phyloP scores from a whole-genome alignment of 805 yeast species.

The Tetrapisispora namnaoensis region DNA sequence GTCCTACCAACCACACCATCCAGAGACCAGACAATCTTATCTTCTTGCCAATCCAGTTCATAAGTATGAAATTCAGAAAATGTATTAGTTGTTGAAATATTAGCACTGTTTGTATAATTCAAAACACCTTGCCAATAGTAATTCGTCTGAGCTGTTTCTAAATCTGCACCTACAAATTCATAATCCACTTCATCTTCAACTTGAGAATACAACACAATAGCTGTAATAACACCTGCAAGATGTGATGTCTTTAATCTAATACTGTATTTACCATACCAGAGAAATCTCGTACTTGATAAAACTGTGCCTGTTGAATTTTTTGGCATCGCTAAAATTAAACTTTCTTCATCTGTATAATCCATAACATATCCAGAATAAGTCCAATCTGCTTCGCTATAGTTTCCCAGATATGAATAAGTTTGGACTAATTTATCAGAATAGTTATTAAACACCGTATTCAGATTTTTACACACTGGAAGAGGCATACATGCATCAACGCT shows the following conservation, averaged over 20 bases:
- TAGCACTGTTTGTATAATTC: conserved; percentile 53
- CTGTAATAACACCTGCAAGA: conserved; percentile 71
- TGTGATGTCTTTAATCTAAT: conserved; percentile 66
- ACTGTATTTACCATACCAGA: conserved; percentile 82
- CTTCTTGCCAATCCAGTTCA: conserved; percentile 76
- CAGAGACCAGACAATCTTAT: conserved; percentile 55
- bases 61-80: conserved; percentile 63
- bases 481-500: conserved; percentile 71
- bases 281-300: conserved; percentile 62
- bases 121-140: conserved; percentile 67
- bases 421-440: conserved; percentile 27
- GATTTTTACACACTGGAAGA: conserved; percentile 59
- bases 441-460: conserved; percentile 34
- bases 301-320: conserved; percentile 67
- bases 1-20: conserved; percentile 65
- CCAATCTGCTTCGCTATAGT: conserved; percentile 60
- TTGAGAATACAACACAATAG: conserved; percentile 71
- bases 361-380: conserved; percentile 47
- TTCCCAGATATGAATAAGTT: conserved; percentile 51
- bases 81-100: conserved; percentile 37
- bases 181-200: conserved; percentile 86
- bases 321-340: conserved; percentile 69
- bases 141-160: conserved; percentile 63
- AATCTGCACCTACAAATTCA: conserved; percentile 73
- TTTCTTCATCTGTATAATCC: conserved; percentile 42